Percentiles rank a stretch among this genome's conserved stretches.
Conservation (phyloP, 163 green algal genomes). For the Scenedesmus sp. region DNA sequence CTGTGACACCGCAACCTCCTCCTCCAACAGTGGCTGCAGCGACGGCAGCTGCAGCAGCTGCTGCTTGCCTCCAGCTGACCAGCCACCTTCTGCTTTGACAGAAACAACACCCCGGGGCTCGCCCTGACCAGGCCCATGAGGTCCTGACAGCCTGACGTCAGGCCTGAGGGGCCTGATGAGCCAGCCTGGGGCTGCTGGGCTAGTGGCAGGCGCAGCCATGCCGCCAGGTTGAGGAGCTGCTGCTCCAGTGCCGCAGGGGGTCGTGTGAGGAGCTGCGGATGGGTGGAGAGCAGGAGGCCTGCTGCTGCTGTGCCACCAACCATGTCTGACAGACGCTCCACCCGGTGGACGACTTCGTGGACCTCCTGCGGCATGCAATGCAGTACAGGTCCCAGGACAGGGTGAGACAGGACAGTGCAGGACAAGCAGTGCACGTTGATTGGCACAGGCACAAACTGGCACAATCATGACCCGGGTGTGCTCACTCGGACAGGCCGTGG, state of each 20-base stretch:
- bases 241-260: conserved; percentile 39
- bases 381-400: too few relatives aligned
- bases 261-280: conserved; percentile 38
- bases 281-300: neutral
- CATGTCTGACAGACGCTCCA: neutral
- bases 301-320: neutral
- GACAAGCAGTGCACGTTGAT: neutral
- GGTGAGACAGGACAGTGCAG: neutral
- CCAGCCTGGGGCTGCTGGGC: neutral
- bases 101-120: conserved; percentile 4
- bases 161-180: neutral
- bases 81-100: conserved; percentile 17
- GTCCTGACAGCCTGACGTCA: neutral
- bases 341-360: conserved; percentile 15
- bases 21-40: conserved; percentile 1
- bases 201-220: conserved; percentile 21
- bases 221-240: conserved; percentile 32
- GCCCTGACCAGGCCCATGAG: conserved; percentile 14
- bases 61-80: conserved; percentile 27
- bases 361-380: neutral
- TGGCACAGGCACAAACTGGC: too few relatives aligned
- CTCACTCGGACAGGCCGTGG: too few relatives aligned
- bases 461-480: too few relatives aligned
- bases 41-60: conserved; percentile 23
- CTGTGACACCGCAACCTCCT: conserved; percentile 3